Conservation (phyloP, 2,329 filamentous ascomycete genomes). For the Aciculosporium take region DNA sequence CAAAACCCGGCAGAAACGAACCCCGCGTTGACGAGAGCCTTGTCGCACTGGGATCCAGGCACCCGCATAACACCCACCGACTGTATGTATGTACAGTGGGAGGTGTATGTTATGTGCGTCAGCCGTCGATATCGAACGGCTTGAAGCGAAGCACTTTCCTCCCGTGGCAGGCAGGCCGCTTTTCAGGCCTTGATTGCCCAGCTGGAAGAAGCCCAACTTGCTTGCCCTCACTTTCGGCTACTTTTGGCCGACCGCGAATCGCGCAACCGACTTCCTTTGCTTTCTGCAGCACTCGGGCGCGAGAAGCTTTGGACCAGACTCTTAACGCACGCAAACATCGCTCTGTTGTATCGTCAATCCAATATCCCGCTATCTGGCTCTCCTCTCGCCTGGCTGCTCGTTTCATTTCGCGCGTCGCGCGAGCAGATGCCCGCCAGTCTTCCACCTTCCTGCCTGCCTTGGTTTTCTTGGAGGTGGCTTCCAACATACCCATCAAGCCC, state of each 20-base stretch:
- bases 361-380: not conserved
- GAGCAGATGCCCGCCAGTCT: slow-evolving; percentile 1
- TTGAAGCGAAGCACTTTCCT: slow-evolving; percentile 1
- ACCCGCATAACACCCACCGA: not conserved
- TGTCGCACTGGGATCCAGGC: not conserved
- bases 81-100: not conserved
- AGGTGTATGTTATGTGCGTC: not conserved
- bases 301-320: not conserved
- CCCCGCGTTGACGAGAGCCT: slow-evolving; percentile 11
- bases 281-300: not conserved
- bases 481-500: not conserved
- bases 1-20: slow-evolving; percentile 5
- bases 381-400: not conserved
- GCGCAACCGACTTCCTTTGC: not conserved
- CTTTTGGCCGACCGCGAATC: not conserved
- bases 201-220: not conserved
- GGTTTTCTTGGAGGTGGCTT: not conserved
- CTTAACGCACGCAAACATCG: not conserved
- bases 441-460: not conserved
- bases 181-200: slow-evolving; percentile 1
- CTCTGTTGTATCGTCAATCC: slow-evolving; percentile 1
- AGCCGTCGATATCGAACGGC: not conserved
- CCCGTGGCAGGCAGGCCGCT: not conserved
- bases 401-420: not conserved
- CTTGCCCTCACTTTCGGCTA: not conserved